These are phyloP conservation scores for Paramecium primaurelia DNA, from an alignment of 73 alveolate species.

Conservation along the genomic window DNA sequence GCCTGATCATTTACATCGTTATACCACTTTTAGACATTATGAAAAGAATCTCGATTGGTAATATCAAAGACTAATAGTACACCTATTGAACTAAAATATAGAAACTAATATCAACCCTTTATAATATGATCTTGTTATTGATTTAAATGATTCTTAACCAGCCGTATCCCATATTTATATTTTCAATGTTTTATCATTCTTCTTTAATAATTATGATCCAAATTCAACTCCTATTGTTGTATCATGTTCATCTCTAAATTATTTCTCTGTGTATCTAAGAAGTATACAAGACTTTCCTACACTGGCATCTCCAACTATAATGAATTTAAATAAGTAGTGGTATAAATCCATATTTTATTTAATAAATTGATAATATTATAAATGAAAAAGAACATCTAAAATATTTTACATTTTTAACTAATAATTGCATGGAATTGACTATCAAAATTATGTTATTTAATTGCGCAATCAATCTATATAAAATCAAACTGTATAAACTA, in stretches of 20 bases:
- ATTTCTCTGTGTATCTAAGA: constrained; percentile 63
- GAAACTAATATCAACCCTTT: background rate
- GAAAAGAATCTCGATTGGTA: constrained; percentile 70
- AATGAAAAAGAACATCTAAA: background rate
- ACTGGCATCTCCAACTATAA: constrained; percentile 56
- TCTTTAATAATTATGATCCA: constrained; percentile 56
- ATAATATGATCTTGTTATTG: constrained; percentile 46
- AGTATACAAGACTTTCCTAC: constrained; percentile 69
- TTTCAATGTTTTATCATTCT: constrained; percentile 77
- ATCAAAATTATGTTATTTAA: background rate
- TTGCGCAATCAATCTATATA: background rate
- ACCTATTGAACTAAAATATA: constrained; percentile 77
- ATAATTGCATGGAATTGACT: background rate
- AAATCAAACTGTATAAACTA: background rate
- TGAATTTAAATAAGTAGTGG: constrained; percentile 57
- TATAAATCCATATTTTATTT: constrained; percentile 38
- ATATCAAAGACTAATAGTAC: constrained; percentile 91
- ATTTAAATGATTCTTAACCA: constrained; percentile 56
- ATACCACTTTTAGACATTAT: constrained; percentile 64
- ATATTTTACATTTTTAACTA: background rate
- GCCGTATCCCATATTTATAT: constrained; percentile 93
- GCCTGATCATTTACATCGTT: constrained; percentile 63
- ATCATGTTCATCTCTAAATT: constrained; percentile 71
- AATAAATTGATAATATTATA: background rate
- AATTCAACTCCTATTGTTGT: constrained; percentile 67